Evolutionary conservation across 2,329 filamentous ascomycete genomes (phyloP).

Genomic region (Chaetothyriales sp.): DNA sequence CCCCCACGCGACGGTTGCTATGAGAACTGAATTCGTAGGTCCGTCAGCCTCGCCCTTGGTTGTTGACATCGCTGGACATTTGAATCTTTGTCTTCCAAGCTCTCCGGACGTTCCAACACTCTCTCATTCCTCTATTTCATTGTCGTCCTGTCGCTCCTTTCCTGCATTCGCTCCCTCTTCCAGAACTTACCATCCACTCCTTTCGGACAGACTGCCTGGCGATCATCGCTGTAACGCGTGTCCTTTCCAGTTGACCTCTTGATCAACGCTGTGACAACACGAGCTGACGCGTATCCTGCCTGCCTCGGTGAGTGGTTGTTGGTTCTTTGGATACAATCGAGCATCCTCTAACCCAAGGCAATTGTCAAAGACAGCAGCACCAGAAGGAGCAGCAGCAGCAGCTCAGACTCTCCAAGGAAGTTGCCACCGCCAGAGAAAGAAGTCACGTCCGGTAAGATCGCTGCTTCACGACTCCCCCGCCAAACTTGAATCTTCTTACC

Average conservation of each 20-base stretch:
- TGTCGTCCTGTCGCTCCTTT: not conserved
- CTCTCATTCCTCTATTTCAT: not conserved
- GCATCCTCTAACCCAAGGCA: not conserved
- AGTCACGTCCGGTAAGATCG: not conserved
- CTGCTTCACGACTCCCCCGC: not conserved
- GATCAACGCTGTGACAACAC: not conserved
- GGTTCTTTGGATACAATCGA: not conserved
- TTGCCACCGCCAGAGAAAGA: not conserved
- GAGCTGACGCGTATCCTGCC: not conserved
- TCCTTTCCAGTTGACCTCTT: not conserved
- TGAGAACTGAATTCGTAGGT: not conserved
- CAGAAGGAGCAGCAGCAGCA: no score
- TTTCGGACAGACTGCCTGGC: not conserved
- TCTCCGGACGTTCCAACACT: not conserved
- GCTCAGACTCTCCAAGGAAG: not conserved
- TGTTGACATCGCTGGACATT: not conserved
- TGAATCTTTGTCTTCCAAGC: not conserved
- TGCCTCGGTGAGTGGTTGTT: not conserved
- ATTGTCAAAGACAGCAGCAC: not conserved
- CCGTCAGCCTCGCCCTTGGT: not conserved
- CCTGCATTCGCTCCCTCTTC: no score
- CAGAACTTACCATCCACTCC: no score
- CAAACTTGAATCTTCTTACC: not conserved
- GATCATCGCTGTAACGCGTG: not conserved
- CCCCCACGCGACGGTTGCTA: not conserved